phyloP scores from a whole-genome alignment of 441 rosid genomes.

The Lepidium campestre region DNA sequence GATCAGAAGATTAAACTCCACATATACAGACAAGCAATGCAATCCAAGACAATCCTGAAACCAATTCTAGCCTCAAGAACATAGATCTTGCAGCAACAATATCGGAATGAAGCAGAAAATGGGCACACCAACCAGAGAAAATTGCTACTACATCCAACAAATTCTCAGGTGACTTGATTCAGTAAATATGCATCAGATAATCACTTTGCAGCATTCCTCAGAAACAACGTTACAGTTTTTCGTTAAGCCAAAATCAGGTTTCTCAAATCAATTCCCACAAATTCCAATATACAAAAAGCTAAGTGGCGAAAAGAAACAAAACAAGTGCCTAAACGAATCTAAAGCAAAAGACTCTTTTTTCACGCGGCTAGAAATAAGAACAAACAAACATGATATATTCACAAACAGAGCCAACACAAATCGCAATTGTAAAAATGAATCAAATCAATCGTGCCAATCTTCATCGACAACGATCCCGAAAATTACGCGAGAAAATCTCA shows the following conservation, averaged over 20 bases:
- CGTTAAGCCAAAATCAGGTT: neutral
- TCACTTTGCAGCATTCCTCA: neutral
- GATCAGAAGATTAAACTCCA: neutral
- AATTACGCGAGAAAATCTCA: neutral
- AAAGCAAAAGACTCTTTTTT: too few relatives aligned
- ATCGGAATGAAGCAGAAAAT: neutral
- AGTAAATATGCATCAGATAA: neutral
- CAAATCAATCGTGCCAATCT: neutral
- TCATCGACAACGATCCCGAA: neutral
- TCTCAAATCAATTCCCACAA: neutral
- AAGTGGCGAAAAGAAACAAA: neutral
- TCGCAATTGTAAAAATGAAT: neutral
- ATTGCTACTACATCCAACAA: neutral
- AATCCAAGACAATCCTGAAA: neutral
- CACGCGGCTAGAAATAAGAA: too few relatives aligned
- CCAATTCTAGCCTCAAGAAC: neutral
- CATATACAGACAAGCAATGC: neutral
- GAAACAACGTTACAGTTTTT: neutral
- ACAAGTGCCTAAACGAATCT: neutral
- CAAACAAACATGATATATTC: neutral
- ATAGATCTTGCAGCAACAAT: neutral
- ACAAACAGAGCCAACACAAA: constrained; percentile 9
- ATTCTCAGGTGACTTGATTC: too few relatives aligned
- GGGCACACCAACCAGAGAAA: neutral
- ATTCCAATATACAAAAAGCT: neutral